Base-by-base conservation (phyloP, 2,329 filamentous ascomycete species). In the Fulvia fulva region DNA sequence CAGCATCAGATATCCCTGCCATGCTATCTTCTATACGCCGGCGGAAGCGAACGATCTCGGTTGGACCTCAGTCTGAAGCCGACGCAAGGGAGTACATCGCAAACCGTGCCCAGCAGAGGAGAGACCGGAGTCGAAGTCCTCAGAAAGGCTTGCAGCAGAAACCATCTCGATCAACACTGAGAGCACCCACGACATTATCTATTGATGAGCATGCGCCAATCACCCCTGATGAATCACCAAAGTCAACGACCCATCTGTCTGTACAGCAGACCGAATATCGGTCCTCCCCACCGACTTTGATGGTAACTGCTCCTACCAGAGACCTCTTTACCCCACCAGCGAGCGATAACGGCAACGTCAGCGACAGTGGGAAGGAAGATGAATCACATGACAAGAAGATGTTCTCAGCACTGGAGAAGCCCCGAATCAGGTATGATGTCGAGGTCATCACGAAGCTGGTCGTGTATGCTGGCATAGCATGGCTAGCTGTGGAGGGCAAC, bases 361-460 rank as follows among this genome's bases (percentile, higher is more conserved):
- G 67, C 25, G 69, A 71, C 26, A 68, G 65, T 44, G 65, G 67
- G 2, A 64, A 59, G 43, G 76, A 78, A 30, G 72, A 72, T 14
- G 70, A 71, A 28, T 67, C 65, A 45, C 66, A 73, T 43, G 75
- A 74, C 25, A 75, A 73, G 65, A 89, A 95, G 71, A 87, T 97
- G 73, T 97, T 97, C 74, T 88, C 87, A 46, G 85, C 83, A 70
- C 80, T 97, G 56, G 87, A 91, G 63, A 90, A 88, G 75, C 91
- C 94, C 51, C 85, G 94, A 65, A 92, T 97, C 59, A 82, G 92
- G 67, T 99, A 97, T 70, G 94, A 99, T 75, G 93, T 97, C n/a
- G 94, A 99, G 75, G 93, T 99, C 41, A 89, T 99, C 37, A 97
- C 94, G 5, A 97, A 97, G 76, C 76, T 99, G 60, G 89, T 99